phyloP scores from a whole-genome alignment of 306 rosid genomes.

The Pueraria montana region DNA sequence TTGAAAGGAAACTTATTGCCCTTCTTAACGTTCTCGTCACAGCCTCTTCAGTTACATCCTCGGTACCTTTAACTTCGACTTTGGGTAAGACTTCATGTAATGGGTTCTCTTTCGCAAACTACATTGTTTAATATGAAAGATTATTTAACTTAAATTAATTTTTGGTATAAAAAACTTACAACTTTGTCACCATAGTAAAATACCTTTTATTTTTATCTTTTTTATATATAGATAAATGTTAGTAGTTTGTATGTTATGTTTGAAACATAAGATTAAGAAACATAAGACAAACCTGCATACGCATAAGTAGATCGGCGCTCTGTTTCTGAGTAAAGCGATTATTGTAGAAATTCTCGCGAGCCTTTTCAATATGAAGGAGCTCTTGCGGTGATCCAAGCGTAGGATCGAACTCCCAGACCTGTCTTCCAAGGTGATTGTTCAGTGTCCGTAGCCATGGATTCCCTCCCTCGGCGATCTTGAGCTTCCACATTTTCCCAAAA shows the following conservation, averaged over 20 bases:
- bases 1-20: conserved; percentile 70
- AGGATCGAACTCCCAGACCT: too few species aligned
- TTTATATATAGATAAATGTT: too few species aligned
- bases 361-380: conserved; percentile 56
- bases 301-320: conserved; percentile 84
- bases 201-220: too few species aligned
- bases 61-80: conserved; percentile 66
- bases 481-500: conserved; percentile 73
- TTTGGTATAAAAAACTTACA: too few species aligned
- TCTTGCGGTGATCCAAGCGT: conserved; percentile 60
- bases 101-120: conserved; percentile 75
- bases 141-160: neutral
- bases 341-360: conserved; percentile 57
- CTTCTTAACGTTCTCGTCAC: conserved; percentile 67
- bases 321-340: conserved; percentile 71
- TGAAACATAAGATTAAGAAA: too few species aligned
- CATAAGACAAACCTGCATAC: conserved; percentile 63
- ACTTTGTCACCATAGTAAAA: too few species aligned
- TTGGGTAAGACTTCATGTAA: conserved; percentile 53
- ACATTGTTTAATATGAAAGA: conserved; percentile 14
- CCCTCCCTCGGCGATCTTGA: conserved; percentile 78
- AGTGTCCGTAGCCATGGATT: conserved; percentile 74
- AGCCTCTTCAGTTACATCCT: conserved; percentile 64
- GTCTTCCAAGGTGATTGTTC: too few species aligned
- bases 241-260: too few species aligned